Conservation (phyloP, 78 protist genomes). For the Speleostelium caveatum region DNA sequence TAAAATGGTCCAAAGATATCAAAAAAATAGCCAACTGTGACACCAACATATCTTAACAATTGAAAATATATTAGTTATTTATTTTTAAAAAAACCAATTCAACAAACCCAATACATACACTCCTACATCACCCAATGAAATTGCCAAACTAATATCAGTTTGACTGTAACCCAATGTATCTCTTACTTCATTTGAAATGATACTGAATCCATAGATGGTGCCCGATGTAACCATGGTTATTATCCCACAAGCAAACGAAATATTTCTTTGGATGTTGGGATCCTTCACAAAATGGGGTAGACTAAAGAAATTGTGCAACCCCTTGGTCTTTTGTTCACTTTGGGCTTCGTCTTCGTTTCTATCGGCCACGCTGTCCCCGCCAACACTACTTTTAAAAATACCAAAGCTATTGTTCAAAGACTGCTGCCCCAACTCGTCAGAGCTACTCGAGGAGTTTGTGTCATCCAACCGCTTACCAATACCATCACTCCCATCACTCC, state of each 20-base stretch:
- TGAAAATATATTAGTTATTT: neutral
- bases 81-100: neutral
- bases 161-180: conserved; percentile 17
- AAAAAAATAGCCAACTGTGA: conserved; percentile 50
- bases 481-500: too few relatives aligned
- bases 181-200: conserved; percentile 31
- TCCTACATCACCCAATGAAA: conserved; percentile 72
- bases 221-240: conserved; percentile 30
- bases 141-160: conserved; percentile 40
- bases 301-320: neutral
- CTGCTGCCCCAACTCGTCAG: too few relatives aligned
- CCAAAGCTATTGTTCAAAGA: too few relatives aligned
- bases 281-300: conserved; percentile 7
- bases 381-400: too few relatives aligned
- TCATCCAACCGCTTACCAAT: too few relatives aligned
- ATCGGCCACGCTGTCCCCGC: too few relatives aligned
- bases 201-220: conserved; percentile 56
- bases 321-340: too few relatives aligned
- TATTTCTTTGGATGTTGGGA: neutral
- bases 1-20: conserved; percentile 59
- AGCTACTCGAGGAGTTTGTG: too few relatives aligned
- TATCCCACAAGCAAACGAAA: conserved; percentile 29
- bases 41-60: conserved; percentile 34
- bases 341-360: too few relatives aligned
- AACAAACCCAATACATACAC: conserved; percentile 48